Percentiles rank a stretch among this genome's conserved stretches.
Evolutionary conservation across 495 filamentous ascomycete genomes (phyloP).

Genomic region (Daldinia grandis): DNA sequence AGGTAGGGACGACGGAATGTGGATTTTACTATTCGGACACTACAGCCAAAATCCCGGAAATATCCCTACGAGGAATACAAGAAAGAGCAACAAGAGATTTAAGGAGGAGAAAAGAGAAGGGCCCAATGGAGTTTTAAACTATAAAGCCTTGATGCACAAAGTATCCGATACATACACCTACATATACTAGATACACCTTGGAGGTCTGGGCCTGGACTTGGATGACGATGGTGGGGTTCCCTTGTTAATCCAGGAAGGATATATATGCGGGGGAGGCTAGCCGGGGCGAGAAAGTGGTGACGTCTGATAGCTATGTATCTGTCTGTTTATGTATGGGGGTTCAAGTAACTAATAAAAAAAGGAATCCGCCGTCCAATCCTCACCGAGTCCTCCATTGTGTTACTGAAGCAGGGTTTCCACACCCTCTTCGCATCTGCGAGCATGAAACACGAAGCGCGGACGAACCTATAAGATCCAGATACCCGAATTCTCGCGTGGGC

Average conservation of each 20-base stretch:
- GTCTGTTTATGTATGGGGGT: no score
- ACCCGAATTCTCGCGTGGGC: not conserved
- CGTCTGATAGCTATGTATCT: constrained; percentile 18
- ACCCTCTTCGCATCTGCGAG: constrained; percentile 16
- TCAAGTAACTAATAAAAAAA: no score
- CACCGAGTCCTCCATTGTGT: not conserved
- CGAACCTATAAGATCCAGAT: constrained; percentile 5
- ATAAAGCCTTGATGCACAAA: constrained; percentile 13
- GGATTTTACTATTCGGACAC: constrained; percentile 5
- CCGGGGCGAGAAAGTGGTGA: constrained; percentile 19
- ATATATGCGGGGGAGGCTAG: constrained; percentile 32
- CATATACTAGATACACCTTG: not conserved
- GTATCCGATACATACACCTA: not conserved
- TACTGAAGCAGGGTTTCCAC: constrained; percentile 29
- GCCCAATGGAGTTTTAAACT: constrained; percentile 17
- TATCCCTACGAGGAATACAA: not conserved
- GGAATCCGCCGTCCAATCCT: not conserved
- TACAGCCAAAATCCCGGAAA: constrained; percentile 10
- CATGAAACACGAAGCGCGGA: constrained; percentile 29
- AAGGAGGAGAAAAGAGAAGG: not conserved
- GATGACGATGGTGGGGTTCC: constrained; percentile 38
- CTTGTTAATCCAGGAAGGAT: constrained; percentile 1
- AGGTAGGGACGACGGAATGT: not conserved
- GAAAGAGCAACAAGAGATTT: not conserved
- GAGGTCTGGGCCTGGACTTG: not conserved